Conservation (phyloP, 176 grass and related monocot species). For the Thinopyrum elongatum region DNA sequence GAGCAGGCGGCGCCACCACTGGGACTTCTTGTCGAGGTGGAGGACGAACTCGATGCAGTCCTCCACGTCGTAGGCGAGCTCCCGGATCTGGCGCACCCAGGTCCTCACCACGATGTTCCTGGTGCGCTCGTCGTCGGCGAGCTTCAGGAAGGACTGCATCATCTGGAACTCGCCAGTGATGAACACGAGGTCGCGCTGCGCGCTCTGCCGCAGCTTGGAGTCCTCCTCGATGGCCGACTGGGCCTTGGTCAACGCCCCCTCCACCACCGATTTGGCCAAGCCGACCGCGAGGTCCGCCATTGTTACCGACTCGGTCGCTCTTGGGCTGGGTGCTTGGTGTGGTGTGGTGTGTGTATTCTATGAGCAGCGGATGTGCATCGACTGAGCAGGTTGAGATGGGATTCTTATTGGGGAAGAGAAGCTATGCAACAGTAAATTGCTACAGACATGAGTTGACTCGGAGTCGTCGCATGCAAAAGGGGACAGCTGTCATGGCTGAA, state of each 20-base stretch:
- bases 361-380: not conserved
- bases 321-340: not conserved
- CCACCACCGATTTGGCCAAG: constrained; percentile 16
- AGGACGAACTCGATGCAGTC: constrained; percentile 25
- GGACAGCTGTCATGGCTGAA: too few species aligned
- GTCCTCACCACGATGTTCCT: constrained; percentile 5
- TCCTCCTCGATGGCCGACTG: constrained; percentile 23
- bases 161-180: constrained; percentile 34
- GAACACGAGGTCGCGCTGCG: not conserved
- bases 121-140: not conserved
- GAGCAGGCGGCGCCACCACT: constrained; percentile 22
- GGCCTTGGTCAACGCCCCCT: not conserved
- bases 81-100: constrained; percentile 26
- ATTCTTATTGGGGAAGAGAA: not conserved
- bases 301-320: not conserved
- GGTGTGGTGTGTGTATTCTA: not conserved
- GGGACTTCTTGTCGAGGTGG: not conserved
- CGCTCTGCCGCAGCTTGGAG: not conserved
- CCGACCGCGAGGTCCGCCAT: constrained; percentile 33
- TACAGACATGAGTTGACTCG: not conserved
- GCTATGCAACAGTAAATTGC: not conserved
- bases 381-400: not conserved
- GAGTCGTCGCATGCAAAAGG: not conserved
- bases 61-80: constrained; percentile 21
- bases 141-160: constrained; percentile 30